phyloP scores from a whole-genome alignment of 1,284 basidiomycete species.

The Anthracocystis walkeri region DNA sequence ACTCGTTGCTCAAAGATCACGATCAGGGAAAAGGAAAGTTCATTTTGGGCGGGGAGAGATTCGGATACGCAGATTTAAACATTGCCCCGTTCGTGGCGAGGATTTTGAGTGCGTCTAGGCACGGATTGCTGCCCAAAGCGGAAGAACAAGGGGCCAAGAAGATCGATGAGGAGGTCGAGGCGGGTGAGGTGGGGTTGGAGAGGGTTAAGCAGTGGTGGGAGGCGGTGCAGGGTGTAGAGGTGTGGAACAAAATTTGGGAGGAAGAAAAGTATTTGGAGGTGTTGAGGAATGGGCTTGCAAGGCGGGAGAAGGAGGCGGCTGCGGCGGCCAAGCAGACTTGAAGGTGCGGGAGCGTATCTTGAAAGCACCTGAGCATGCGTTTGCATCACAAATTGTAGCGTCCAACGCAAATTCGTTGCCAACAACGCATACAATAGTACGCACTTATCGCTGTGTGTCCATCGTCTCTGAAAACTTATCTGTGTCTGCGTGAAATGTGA shows the following conservation, averaged over 20 bases:
- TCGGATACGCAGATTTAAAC: constrained; percentile 25
- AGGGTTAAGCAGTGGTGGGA: constrained; percentile 23
- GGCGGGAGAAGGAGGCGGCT: not conserved
- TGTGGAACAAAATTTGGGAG: constrained; percentile 23
- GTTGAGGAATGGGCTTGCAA: constrained; percentile 1
- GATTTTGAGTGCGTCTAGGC: constrained; percentile 1
- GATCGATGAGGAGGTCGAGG: constrained; percentile 13
- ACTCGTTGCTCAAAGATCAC: not conserved
- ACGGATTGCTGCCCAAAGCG: not conserved
- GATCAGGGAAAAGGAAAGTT: constrained; percentile 3
- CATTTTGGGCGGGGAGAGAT: constrained; percentile 4
- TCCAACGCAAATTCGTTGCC: too few relatives aligned
- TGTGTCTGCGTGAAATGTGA: too few relatives aligned
- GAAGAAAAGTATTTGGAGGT: constrained; percentile 12
- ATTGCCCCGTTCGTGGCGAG: constrained; percentile 20
- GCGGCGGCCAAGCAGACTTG: not conserved
- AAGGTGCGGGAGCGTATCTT: not conserved
- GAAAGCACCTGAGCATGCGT: too few relatives aligned
- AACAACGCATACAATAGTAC: not conserved
- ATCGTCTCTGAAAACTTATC: too few relatives aligned
- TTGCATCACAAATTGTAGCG: not conserved
- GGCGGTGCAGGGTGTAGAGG: constrained; percentile 5
- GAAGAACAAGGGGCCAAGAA: not conserved
- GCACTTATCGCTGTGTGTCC: too few relatives aligned
- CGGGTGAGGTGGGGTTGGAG: constrained; percentile 5